phyloP scores from a whole-genome alignment of 2,329 filamentous ascomycete species.

The Dissoconium aciculare region DNA sequence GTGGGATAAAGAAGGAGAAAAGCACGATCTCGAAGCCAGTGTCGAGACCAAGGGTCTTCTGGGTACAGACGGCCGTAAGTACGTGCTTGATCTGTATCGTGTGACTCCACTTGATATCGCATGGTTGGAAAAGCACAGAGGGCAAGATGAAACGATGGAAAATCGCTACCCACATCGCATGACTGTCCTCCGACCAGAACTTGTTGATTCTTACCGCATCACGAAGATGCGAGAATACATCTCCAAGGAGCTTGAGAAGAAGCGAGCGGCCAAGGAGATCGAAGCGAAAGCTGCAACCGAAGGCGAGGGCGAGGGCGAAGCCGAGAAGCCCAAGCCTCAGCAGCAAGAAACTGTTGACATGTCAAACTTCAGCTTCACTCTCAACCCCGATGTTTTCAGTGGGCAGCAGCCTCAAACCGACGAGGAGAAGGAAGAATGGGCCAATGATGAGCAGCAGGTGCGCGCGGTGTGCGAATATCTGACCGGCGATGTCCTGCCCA shows the following conservation, averaged over 20 bases:
- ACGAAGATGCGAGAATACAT: constrained; percentile 82
- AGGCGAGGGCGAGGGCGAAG: constrained; percentile 13
- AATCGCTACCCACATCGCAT: constrained; percentile 79
- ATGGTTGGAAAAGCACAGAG: constrained; percentile 69
- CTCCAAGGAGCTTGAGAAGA: constrained; percentile 57
- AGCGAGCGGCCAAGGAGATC: constrained; percentile 27
- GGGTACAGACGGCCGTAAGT: constrained; percentile 90
- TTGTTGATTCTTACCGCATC: constrained; percentile 75
- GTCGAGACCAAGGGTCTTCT: constrained; percentile 97
- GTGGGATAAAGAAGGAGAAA: constrained; percentile 90
- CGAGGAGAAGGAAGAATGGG: constrained; percentile 72
- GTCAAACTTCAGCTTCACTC: constrained; percentile 68
- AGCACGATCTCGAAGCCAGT: constrained; percentile 83
- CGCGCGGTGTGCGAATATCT: constrained; percentile 70
- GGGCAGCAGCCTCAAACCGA: constrained; percentile 81
- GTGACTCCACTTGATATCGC: constrained; percentile 80
- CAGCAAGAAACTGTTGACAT: constrained; percentile 62
- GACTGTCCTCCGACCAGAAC: constrained; percentile 80
- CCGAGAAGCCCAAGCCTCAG: constrained; percentile 17
- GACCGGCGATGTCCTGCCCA: constrained; percentile 62
- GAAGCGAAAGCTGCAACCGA: constrained; percentile 8
- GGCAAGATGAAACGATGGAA: constrained; percentile 36
- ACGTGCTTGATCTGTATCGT: constrained; percentile 91
- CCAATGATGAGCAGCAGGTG: constrained; percentile 75
- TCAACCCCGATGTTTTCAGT: constrained; percentile 93